Evolutionary conservation across 108 stramenopile genomes (phyloP).

Genomic region (Mediolabrus comicus): DNA sequence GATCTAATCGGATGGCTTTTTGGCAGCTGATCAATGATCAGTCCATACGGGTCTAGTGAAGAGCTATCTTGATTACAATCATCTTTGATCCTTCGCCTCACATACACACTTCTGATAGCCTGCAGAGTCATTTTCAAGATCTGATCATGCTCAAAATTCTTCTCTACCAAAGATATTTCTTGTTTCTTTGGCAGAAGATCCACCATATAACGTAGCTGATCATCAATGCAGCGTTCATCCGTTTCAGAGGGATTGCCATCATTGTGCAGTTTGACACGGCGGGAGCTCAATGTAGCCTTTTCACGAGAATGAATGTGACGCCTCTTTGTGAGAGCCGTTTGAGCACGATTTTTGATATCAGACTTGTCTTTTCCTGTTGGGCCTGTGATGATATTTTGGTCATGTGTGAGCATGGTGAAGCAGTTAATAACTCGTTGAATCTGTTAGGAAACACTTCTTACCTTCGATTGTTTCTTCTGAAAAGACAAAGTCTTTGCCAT

Average conservation of each 20-base stretch:
- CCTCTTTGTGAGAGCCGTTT: constrained; percentile 15
- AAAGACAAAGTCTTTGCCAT: constrained; percentile 13
- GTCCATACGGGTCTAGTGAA: constrained; percentile 18
- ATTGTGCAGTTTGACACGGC: constrained; percentile 25
- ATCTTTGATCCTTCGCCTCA: constrained; percentile 18
- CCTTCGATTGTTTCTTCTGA: constrained; percentile 29
- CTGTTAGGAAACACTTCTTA: too few relatives aligned
- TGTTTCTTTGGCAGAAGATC: constrained; percentile 25
- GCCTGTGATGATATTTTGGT: not conserved
- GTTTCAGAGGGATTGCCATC: constrained; percentile 18
- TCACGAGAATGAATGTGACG: constrained; percentile 24
- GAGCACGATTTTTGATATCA: constrained; percentile 35
- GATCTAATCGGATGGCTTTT: constrained; percentile 18
- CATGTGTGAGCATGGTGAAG: too few relatives aligned
- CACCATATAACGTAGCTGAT: constrained; percentile 17
- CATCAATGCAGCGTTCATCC: constrained; percentile 34
- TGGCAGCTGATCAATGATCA: constrained; percentile 15
- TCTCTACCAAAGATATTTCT: not conserved
- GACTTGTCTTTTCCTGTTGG: constrained; percentile 32
- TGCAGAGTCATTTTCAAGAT: constrained; percentile 26
- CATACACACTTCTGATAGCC: constrained; percentile 25
- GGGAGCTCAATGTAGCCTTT: constrained; percentile 32
- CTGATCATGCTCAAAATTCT: not conserved
- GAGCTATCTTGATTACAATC: not conserved
- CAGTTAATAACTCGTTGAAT: too few relatives aligned